Percentiles rank a stretch among this genome's conserved stretches.
phyloP scores from a whole-genome alignment of 257 asterid genomes.

The Nicotiana sylvestris region DNA sequence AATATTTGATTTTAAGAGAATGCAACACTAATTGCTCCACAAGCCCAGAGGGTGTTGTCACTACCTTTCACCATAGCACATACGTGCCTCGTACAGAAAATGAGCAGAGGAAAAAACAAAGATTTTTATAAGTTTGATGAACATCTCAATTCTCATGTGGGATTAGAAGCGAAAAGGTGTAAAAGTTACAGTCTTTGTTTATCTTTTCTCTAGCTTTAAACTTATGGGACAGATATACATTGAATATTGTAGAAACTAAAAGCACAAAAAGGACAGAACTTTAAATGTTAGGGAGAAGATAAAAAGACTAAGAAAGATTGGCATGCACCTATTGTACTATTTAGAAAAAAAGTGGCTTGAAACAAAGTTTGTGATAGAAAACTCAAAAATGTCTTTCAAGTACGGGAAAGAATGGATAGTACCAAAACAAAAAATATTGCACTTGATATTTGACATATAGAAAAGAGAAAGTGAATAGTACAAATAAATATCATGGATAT shows the following conservation, averaged over 20 bases:
- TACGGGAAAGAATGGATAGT: too few species aligned
- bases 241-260: not conserved
- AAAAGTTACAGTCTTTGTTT: not conserved
- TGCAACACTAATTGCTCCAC: conserved; percentile 69
- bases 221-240: not conserved
- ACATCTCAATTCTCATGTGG: conserved; percentile 18
- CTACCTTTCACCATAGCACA: conserved; percentile 43
- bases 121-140: conserved; percentile 10
- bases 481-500: too few species aligned
- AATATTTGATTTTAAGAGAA: conserved; percentile 45
- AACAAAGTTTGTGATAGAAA: too few species aligned
- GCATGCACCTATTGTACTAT: too few species aligned
- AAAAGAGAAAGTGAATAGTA: too few species aligned
- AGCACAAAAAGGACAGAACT: not conserved
- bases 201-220: not conserved
- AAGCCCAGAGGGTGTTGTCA: conserved; percentile 57
- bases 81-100: conserved; percentile 53
- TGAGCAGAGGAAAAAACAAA: conserved; percentile 19
- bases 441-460: too few species aligned
- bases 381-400: too few species aligned
- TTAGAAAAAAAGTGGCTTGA: too few species aligned
- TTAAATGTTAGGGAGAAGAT: conserved; percentile 14
- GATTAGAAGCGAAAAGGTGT: not conserved
- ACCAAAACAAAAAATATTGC: too few species aligned
- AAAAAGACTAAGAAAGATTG: not conserved